Evolutionary conservation across 2,329 filamentous ascomycete species (phyloP).

Genomic region (Pseudocercospora ulei): DNA sequence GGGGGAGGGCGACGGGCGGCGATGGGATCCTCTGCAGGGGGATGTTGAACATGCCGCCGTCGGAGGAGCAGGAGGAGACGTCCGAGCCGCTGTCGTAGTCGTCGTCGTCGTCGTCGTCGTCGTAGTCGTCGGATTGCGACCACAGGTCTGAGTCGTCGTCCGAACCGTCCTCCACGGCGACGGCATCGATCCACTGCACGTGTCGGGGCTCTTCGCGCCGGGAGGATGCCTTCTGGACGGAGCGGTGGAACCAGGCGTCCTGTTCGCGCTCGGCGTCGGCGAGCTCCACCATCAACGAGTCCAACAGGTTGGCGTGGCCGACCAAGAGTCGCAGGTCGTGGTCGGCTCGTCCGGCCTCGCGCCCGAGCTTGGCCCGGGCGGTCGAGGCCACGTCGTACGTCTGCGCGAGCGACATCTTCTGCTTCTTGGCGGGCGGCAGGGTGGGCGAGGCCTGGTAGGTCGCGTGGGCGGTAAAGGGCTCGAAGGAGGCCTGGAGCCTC

Average conservation of each 20-base stretch:
- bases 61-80: constrained; percentile 47
- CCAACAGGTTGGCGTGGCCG: constrained; percentile 95
- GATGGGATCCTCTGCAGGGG: constrained; percentile 36
- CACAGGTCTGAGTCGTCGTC: constrained; percentile 48
- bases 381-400: constrained; percentile 98
- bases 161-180: constrained; percentile 61
- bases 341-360: constrained; percentile 78
- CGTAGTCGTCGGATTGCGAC: too few relatives aligned
- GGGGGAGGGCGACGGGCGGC: constrained; percentile 38
- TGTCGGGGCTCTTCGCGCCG: constrained; percentile 54
- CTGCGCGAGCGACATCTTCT: constrained; percentile 95
- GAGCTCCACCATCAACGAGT: constrained; percentile 83
- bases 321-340: constrained; percentile 93
- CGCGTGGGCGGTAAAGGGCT: constrained; percentile 40
- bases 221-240: constrained; percentile 64
- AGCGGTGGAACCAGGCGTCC: constrained; percentile 96
- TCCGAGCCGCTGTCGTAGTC: constrained; percentile 46
- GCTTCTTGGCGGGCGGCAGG: constrained; percentile 47
- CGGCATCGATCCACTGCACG: constrained; percentile 77
- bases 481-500: constrained; percentile 41
- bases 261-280: constrained; percentile 91
- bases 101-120: constrained; percentile 47
- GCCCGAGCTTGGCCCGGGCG: constrained; percentile 89
- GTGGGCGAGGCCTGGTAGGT: constrained; percentile 38
- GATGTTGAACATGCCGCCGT: constrained; percentile 37